Evolutionary conservation across 2,329 filamentous ascomycete species (phyloP).

Genomic region (Clonostachys sp.): DNA sequence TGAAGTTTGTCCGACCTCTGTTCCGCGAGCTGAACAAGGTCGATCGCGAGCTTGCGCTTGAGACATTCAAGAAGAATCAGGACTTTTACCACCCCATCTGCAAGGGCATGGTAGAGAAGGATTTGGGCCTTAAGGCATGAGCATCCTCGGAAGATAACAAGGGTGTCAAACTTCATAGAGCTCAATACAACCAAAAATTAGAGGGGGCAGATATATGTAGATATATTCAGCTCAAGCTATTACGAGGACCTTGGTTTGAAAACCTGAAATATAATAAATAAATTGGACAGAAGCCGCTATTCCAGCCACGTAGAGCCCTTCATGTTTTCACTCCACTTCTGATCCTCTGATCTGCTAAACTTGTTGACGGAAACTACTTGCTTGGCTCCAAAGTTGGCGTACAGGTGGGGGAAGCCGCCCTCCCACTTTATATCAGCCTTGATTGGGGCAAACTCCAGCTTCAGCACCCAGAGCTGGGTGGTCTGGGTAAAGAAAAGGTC

Average conservation of each 20-base stretch:
- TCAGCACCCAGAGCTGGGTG: conserved; percentile 42
- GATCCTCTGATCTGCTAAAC: conserved; percentile 35
- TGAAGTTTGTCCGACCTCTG: conserved; percentile 94
- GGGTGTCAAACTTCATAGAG: not conserved
- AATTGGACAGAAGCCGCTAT: conserved; percentile 9
- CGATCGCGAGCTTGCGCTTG: conserved; percentile 68
- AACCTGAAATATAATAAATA: not conserved
- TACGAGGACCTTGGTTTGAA: not conserved
- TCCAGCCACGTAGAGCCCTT: conserved; percentile 32
- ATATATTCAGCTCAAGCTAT: not conserved
- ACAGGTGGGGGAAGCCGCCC: conserved; percentile 53
- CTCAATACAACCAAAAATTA: not conserved
- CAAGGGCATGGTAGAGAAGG: conserved; percentile 79
- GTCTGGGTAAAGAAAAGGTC: conserved; percentile 35
- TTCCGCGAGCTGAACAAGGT: conserved; percentile 72
- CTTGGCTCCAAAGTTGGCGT: conserved; percentile 48
- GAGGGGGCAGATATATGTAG: not conserved
- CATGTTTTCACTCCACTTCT: conserved; percentile 44
- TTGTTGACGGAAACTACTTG: conserved; percentile 42
- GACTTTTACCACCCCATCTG: conserved; percentile 97
- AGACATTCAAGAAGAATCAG: conserved; percentile 81
- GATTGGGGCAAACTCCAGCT: conserved; percentile 44
- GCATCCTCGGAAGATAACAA: not conserved
- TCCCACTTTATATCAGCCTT: conserved; percentile 48
- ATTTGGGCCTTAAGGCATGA: conserved; percentile 37